Conservation (phyloP, 2,329 filamentous ascomycete genomes). For the Ophiostoma sp. region DNA sequence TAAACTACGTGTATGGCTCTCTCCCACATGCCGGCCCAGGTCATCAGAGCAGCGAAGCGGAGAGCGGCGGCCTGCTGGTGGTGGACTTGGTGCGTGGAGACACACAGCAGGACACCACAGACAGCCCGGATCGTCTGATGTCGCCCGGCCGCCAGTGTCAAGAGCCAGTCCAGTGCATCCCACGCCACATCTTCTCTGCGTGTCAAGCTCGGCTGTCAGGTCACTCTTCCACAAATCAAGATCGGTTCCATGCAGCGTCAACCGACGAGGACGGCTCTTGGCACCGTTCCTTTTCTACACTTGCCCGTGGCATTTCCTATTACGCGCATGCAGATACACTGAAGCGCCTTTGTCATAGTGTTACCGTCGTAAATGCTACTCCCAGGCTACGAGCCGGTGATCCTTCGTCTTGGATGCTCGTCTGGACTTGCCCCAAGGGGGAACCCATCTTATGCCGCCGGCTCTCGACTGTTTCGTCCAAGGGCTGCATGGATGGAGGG, state of each 20-base stretch:
- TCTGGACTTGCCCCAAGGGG: neutral
- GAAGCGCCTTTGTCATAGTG: too few species aligned
- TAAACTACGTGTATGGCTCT: too few species aligned
- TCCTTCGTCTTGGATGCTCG: neutral
- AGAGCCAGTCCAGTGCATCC: too few species aligned
- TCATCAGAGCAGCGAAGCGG: neutral
- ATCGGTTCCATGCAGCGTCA: too few species aligned
- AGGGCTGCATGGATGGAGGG: neutral
- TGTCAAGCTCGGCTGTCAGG: too few species aligned
- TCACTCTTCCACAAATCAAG: too few species aligned
- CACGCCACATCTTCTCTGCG: too few species aligned
- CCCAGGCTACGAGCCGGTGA: too few species aligned
- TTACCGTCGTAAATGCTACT: neutral
- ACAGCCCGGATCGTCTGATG: neutral
- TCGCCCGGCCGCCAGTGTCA: too few species aligned
- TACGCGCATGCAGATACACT: too few species aligned
- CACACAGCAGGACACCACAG: neutral
- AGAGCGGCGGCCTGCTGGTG: constrained; percentile 1
- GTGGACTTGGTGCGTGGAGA: neutral
- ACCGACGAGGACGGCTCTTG: too few species aligned
- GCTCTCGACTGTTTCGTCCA: neutral
- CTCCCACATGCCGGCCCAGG: too few species aligned
- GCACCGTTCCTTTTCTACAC: neutral
- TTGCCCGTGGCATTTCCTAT: neutral
- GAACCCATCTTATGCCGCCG: neutral